Base-by-base conservation (phyloP, 768 basidiomycete genomes). In the Chalciporus sphaerocephalus region DNA sequence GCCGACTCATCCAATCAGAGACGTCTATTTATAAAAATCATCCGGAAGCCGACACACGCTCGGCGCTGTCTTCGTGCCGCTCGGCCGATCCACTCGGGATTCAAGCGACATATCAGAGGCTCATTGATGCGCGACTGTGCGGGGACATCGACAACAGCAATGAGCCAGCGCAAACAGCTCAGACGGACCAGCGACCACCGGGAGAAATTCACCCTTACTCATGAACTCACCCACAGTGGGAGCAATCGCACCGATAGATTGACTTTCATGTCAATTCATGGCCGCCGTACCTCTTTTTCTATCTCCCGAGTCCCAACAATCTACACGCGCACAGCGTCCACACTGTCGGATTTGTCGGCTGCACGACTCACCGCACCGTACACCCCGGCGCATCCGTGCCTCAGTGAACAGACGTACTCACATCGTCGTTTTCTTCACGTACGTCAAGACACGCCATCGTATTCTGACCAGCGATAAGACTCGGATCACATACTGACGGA, bases 401-500 rank as follows among this genome's bases (percentile, higher is more conserved):
- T 27, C 25, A 13, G 40, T 33, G 18, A 21, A 11, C 23, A n/a
- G 22, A 42, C 32, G 40, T 42, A 22, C 41, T 22, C 30, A 23
- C 22, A 16, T 12, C 27, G 27, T 24, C 17, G n/a, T n/a, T n/a
- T n/a, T n/a, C n/a, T n/a, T n/a, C n/a, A 39, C 20, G 23, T 18
- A 44, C 25, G 8, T 3, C 35, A 32, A n/a, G n/a, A n/a, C n/a
- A n/a, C 40, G 10, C 17, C 0, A 16, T 21, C n/a, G 5, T 42
- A 30, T 32, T 15, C n/a, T 11, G 17, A 12, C 32, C 25, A 23
- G 23, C 24, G 28, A 25, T 33, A 22, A 22, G 12, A 7, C 24
- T 27, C 27, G 27, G 30, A 30, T 64, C 50, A 80, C 76, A 80
- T 78, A 27, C 73, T 71, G 42, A 81, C 70, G 4, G 83, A 81